These are phyloP conservation scores for Raddia distichophylla DNA, from an alignment of 176 grass and related monocot species.

Conservation along the genomic window DNA sequence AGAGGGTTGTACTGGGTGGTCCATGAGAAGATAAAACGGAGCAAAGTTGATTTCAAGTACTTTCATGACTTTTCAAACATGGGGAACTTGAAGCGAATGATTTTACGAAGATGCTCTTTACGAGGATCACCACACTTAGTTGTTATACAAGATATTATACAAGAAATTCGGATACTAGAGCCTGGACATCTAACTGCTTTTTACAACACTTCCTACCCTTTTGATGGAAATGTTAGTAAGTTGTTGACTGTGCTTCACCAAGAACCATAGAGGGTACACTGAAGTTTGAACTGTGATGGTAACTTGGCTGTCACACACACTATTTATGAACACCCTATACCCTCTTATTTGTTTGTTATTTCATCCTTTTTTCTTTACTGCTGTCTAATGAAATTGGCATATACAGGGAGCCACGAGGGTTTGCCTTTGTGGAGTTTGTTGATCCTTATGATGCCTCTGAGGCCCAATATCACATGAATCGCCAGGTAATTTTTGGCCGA, in stretches of 20 bases:
- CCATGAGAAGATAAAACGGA: conserved; percentile 83
- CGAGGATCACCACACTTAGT: conserved; percentile 50
- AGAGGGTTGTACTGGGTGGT: conserved; percentile 52
- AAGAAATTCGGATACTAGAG: conserved; percentile 68
- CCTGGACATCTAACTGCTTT: conserved; percentile 61
- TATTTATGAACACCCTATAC: conserved; percentile 29
- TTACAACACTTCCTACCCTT: conserved; percentile 58
- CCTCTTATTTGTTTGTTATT: conserved; percentile 34
- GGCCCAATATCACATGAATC: conserved; percentile 99
- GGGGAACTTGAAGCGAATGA: conserved; percentile 66
- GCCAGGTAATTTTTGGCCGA: conserved; percentile 80
- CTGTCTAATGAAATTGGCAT: conserved; percentile 29
- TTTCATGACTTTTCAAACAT: conserved; percentile 58
- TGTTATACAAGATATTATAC: conserved; percentile 66
- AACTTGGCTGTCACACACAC: conserved; percentile 37
- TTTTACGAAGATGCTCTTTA: conserved; percentile 70
- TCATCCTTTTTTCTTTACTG: conserved; percentile 10
- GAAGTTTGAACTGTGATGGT: conserved; percentile 53
- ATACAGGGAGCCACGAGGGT: conserved; percentile 83
- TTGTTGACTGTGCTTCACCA: conserved; percentile 57
- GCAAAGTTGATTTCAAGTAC: conserved; percentile 79
- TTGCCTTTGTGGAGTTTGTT: conserved; percentile 95
- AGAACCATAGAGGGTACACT: conserved; percentile 52
- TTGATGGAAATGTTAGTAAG: conserved; percentile 71
- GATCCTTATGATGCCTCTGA: conserved; percentile 88